Evolutionary conservation across 2,329 filamentous ascomycete genomes (phyloP), one percentile per base, ranked within the genome.

Genomic region (Chaetomiaceae sp.): DNA sequence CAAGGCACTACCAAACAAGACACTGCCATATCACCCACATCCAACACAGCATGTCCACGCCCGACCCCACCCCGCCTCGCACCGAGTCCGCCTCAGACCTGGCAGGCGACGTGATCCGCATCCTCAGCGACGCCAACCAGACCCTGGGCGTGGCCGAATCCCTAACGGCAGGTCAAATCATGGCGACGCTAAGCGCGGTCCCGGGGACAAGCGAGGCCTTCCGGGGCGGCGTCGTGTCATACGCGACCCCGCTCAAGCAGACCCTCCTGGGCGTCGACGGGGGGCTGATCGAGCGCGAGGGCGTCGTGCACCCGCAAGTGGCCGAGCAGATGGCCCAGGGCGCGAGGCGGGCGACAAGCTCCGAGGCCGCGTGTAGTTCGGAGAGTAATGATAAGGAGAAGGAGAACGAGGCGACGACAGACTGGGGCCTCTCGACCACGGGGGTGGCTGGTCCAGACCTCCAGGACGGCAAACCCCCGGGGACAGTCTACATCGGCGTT

Each of bases 221-320:
- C 47, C 65, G 65, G 40, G 65, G 65, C 34, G 65, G 66, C 1
- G 58, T 68, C 13, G 65, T 68, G 35, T 63, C 66, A 1, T 68
- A 67, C 42, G 62, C 62, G 0, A 66, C 63, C 0, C 53, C 50
- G 1, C 55, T 68, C 13, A 68, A 68, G 47, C 51, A 58, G 3
- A 34, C 48, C 3, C 57, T 68, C 8, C 59, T 68, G 6, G 57
- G 55, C 20, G 61, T 63, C 51, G 51, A 59, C 44, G 43, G 42
- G 1, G 56, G 40, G 4, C 52, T 62, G 10, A 63, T 63, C 25
- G 55, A 44, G 8, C 48, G 47, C 23, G 57, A 63, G 41, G 62
- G 59, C 16, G 60, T 62, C 8, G 56, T 63, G 3, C 59, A 62
- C 27, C 50, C 17, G 9, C 59, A 63, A 10, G 62, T 64, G 6